These are phyloP conservation scores for Gastrolobium villosum DNA, from an alignment of 306 rosid species.

Conservation along the genomic window DNA sequence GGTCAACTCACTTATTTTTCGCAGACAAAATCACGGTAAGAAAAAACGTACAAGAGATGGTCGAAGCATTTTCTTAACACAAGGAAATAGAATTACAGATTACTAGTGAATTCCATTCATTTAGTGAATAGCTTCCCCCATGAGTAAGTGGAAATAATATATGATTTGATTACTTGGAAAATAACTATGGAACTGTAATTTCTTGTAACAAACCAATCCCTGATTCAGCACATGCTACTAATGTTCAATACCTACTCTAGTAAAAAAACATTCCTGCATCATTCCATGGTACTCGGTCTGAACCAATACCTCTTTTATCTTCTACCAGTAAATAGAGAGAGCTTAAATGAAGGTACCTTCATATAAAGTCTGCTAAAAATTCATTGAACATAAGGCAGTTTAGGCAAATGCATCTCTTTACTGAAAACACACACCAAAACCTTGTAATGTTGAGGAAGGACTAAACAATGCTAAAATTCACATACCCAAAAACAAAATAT, in stretches of 20 bases:
- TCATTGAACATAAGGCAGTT: constrained; percentile 1
- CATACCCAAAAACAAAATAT: not conserved
- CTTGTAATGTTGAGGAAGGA: not conserved
- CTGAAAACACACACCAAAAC: not conserved
- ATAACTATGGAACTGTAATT: not conserved
- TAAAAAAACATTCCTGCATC: not conserved
- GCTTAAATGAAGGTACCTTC: not conserved
- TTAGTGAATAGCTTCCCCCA: constrained; percentile 18
- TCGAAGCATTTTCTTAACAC: not conserved
- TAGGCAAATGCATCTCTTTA: not conserved
- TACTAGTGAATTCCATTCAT: constrained; percentile 7
- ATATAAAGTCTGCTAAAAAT: not conserved
- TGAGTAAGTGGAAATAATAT: not conserved
- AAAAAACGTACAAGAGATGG: not conserved
- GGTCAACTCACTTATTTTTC: not conserved
- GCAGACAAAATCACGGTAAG: not conserved
- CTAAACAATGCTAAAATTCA: not conserved
- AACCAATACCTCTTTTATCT: constrained; percentile 10
- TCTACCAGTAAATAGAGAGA: not conserved
- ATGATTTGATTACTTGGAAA: constrained; percentile 20
- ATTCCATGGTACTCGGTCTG: not conserved
- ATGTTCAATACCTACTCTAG: constrained; percentile 9
- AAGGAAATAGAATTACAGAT: constrained; percentile 6
- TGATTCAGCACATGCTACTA: not conserved
- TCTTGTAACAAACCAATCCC: constrained; percentile 25